Evolutionary conservation across 78 protist species (phyloP), one percentile per base, ranked within the genome.

Genomic region (Bodo saltans): DNA sequence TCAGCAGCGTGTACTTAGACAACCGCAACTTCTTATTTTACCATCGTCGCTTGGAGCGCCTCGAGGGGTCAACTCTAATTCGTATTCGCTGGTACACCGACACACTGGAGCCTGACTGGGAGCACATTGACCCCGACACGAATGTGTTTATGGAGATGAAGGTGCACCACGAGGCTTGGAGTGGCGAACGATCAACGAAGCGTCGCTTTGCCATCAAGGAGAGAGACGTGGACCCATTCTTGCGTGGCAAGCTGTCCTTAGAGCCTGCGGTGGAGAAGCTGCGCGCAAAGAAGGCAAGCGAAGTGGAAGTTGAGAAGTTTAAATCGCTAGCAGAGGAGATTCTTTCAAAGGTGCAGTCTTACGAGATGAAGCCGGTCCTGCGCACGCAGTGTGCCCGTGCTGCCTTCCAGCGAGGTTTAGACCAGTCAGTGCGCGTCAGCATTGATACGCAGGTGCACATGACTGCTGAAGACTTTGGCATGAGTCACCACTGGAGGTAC

Each of bases 31-130:
- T 72, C 30, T 69, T 74, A 37, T 80, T 88, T 27, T 88, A 88
- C 83, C 60, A 78, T 11, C 88, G 85, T 38, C 88, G 91, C 32
- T 47, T 88, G 21, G 67, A 78, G 34, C 39, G 79, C 42, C 25
- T 17, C n/a, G 84, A 88, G 38, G 81, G 80, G 37, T 87, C 91
- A 29, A 26, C 70, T 0, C 88, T 87, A 0, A 0, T 88, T 11
- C 87, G 91, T 32, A 60, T 84, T 2, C 87, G 91, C 25, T 88
- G 91, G 91, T 88, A 88, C 72, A 85, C 88, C 42, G 17, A 34
- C 29, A 32, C 0, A 30, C 79, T 82, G 37, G 34, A 42, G 8
- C n/a, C 8, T 47, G 60, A 47, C 60, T 8, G 17, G 8, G 60
- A 47, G n/a, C n/a, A 47, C 60, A 17, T 47, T 17, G 17, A 0